Evolutionary conservation across 192 early-diverging fungal species (phyloP).

Genomic region (Bifiguratus adelaidae): DNA sequence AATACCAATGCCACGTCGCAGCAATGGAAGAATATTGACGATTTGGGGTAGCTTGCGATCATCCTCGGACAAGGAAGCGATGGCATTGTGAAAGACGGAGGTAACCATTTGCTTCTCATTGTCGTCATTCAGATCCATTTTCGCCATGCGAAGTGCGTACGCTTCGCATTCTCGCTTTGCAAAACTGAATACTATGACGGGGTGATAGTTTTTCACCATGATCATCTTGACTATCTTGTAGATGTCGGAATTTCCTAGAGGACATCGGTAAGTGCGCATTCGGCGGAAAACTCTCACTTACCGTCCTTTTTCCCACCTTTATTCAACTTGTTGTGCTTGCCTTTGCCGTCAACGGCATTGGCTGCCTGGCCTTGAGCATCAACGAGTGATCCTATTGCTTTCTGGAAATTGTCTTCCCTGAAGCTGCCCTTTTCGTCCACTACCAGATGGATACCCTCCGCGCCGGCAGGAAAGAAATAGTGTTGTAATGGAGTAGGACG

Average conservation of each 20-base stretch:
- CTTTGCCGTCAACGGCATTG: constrained; percentile 27
- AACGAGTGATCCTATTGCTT: constrained; percentile 65
- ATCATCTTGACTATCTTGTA: constrained; percentile 96
- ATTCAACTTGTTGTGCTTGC: constrained; percentile 34
- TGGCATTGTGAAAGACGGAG: constrained; percentile 80
- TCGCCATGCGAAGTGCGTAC: constrained; percentile 84
- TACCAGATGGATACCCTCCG: constrained; percentile 89
- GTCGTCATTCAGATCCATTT: constrained; percentile 83
- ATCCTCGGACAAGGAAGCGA: constrained; percentile 74
- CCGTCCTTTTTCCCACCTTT: constrained; percentile 47
- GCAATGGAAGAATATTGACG: constrained; percentile 80
- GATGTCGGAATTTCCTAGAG: too few relatives aligned
- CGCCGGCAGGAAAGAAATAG: constrained; percentile 86
- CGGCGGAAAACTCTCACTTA: too few relatives aligned
- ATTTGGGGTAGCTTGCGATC: constrained; percentile 90
- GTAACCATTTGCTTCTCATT: constrained; percentile 75
- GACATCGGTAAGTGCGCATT: too few relatives aligned
- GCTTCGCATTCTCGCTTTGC: constrained; percentile 88
- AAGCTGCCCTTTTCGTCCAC: constrained; percentile 95
- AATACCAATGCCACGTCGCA: constrained; percentile 90
- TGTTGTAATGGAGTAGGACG: constrained; percentile 96
- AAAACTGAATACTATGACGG: constrained; percentile 98
- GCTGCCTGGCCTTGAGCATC: constrained; percentile 49
- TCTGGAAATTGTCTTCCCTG: constrained; percentile 93
- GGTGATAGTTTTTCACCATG: constrained; percentile 89